Evolutionary conservation across 192 early-diverging fungal species (phyloP).

Genomic region (Cetraspora pellucida): DNA sequence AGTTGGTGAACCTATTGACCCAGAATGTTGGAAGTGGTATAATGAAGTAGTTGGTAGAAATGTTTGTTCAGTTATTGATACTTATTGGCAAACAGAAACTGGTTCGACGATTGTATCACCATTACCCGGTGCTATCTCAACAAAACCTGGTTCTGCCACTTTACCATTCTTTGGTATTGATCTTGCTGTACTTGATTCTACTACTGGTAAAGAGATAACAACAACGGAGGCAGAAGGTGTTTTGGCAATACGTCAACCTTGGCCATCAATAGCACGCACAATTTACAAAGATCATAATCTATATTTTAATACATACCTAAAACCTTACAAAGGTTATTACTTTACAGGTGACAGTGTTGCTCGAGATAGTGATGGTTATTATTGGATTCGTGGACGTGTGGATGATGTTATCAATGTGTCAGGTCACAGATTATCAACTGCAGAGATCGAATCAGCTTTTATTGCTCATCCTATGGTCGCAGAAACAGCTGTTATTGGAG

Average conservation of each 20-base stretch:
- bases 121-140: constrained; percentile 81
- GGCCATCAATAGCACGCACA: constrained; percentile 92
- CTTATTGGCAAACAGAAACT: constrained; percentile 94
- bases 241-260: constrained; percentile 80
- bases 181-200: constrained; percentile 80
- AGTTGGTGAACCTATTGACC: constrained; percentile 97
- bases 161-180: constrained; percentile 98
- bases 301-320: constrained; percentile 91
- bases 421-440: constrained; percentile 75
- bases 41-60: constrained; percentile 82
- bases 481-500: constrained; percentile 36
- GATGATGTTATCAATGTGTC: constrained; percentile 50
- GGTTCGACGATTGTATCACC: constrained; percentile 90
- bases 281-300: constrained; percentile 90
- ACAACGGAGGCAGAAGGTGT: constrained; percentile 92
- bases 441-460: constrained; percentile 59
- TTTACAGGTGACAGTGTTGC: constrained; percentile 92
- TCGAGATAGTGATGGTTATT: constrained; percentile 91
- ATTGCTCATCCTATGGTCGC: constrained; percentile 75
- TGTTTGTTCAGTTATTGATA: constrained; percentile 93
- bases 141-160: constrained; percentile 94
- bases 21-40: constrained; percentile 97
- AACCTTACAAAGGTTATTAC: constrained; percentile 90
- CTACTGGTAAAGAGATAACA: constrained; percentile 78
- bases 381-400: constrained; percentile 89